phyloP scores from a whole-genome alignment of 1,139 yeast species.

The Debaryomyces coudertii region DNA sequence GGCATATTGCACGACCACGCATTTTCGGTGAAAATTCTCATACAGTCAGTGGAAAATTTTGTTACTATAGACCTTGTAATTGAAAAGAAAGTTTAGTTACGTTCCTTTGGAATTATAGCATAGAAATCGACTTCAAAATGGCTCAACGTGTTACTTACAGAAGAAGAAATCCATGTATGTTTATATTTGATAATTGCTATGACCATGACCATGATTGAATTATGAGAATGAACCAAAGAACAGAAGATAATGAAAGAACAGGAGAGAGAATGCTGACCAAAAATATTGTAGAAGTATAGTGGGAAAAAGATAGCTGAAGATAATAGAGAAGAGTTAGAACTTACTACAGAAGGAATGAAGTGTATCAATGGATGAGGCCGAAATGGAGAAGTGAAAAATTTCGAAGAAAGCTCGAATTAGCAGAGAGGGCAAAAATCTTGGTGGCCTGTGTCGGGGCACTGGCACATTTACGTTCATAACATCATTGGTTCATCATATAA shows the following conservation, averaged over 20 bases:
- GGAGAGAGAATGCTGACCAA: background rate
- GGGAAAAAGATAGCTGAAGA: background rate
- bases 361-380: no score
- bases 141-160: slow-evolving; percentile 58
- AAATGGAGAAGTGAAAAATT: no score
- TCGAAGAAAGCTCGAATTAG: no score
- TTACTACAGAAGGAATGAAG: no score
- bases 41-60: slow-evolving; percentile 8
- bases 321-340: background rate
- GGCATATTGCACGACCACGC: background rate
- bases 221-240: background rate
- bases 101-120: slow-evolving; percentile 10
- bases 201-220: background rate
- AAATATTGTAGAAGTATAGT: background rate
- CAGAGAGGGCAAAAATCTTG: no score
- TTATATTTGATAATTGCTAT: slow-evolving; percentile 1
- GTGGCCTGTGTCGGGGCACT: no score
- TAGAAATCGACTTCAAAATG: slow-evolving; percentile 27
- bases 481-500: no score
- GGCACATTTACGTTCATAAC: no score
- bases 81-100: slow-evolving; percentile 5
- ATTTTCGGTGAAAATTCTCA: slow-evolving; percentile 7
- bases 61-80: background rate
- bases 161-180: slow-evolving; percentile 50
- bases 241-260: background rate